phyloP scores from a whole-genome alignment of 768 basidiomycete species.

The Ramaria rubella region DNA sequence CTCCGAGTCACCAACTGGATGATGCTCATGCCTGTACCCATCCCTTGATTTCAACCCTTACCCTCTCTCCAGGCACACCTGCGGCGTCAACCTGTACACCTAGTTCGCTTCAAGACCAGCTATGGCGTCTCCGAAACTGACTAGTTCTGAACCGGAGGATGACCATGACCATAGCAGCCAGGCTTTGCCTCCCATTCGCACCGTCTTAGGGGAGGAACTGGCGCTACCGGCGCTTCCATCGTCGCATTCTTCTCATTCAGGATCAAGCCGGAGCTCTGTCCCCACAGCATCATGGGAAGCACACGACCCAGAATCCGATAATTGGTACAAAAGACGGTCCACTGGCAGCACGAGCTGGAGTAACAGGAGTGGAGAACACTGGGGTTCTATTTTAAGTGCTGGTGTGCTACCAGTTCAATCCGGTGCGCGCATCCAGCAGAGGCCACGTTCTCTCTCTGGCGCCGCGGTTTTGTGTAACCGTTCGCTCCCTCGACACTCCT shows the following conservation, averaged over 20 bases:
- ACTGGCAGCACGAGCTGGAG: neutral
- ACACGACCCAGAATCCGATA: neutral
- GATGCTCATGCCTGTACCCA: neutral
- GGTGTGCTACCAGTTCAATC: neutral
- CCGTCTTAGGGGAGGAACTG: neutral
- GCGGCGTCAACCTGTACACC: neutral
- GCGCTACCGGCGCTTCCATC: neutral
- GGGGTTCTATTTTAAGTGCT: neutral
- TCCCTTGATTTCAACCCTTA: neutral
- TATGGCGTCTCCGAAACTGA: neutral
- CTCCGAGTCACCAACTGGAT: too few relatives aligned
- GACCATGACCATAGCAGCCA: neutral
- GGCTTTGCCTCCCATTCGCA: conserved; percentile 6
- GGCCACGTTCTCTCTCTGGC: neutral
- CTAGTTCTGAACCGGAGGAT: neutral
- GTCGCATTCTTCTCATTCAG: neutral
- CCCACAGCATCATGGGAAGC: neutral
- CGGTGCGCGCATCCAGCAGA: neutral
- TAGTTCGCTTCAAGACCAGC: neutral
- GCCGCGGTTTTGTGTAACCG: too few relatives aligned
- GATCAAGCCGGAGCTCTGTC: neutral
- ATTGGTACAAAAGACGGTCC: neutral
- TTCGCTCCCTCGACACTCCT: neutral
- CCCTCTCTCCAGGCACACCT: neutral
- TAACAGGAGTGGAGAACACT: neutral